Conservation (phyloP, 177 flowering plant genomes). For the Vitis hybrid region DNA sequence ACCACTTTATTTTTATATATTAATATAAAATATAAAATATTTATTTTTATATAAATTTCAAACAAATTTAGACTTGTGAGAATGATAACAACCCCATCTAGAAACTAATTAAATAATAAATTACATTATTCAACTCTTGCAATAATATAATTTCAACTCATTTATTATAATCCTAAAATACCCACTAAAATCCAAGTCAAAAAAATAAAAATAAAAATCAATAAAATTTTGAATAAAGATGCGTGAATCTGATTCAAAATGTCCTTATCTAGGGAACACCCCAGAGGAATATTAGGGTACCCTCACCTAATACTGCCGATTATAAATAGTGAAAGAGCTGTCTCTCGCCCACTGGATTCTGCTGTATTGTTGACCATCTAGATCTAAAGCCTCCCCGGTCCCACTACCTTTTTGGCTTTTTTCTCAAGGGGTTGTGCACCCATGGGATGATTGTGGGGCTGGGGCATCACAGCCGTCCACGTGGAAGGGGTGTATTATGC, state of each 20-base stretch:
- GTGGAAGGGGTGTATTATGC: conserved; percentile 29
- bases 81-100: too few species aligned
- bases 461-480: conserved; percentile 33
- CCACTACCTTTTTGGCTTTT: conserved; percentile 19
- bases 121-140: too few species aligned
- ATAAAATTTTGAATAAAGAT: too few species aligned
- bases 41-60: too few species aligned
- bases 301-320: conserved; percentile 22
- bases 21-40: too few species aligned
- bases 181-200: too few species aligned
- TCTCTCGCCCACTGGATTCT: conserved; percentile 16
- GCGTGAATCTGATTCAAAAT: background rate
- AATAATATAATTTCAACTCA: too few species aligned
- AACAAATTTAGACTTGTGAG: too few species aligned
- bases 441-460: conserved; percentile 10
- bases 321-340: conserved; percentile 21
- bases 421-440: conserved; percentile 5
- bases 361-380: conserved; percentile 24
- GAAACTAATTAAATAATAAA: too few species aligned
- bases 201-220: too few species aligned
- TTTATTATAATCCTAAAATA: too few species aligned
- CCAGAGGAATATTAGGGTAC: conserved; percentile 22
- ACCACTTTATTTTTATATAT: too few species aligned
- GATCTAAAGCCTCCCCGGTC: conserved; percentile 25
- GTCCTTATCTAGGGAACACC: conserved; percentile 24